These are phyloP conservation scores for Schizosaccharomyces pombe DNA, from an alignment of 805 yeast genomes.

Conservation along the genomic window DNA sequence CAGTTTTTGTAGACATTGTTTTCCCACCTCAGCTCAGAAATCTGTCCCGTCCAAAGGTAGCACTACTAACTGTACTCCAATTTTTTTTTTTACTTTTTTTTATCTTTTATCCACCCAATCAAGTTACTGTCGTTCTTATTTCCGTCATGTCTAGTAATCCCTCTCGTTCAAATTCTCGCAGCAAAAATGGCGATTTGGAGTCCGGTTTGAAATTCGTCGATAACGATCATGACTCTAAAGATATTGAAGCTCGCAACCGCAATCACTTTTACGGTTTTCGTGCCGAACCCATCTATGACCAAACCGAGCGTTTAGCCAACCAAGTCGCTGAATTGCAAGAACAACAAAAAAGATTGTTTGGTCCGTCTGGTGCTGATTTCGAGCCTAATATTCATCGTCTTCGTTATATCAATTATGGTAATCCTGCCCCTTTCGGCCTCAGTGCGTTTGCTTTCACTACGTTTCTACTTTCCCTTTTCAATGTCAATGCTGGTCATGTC, in stretches of 20 bases:
- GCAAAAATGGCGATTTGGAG: no score
- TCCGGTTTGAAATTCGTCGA: no score
- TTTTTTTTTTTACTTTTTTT: no score
- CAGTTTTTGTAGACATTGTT: no score
- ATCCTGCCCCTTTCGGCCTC: slow-evolving; percentile 44
- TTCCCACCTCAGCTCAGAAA: no score
- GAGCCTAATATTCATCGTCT: slow-evolving; percentile 40
- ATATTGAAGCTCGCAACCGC: neutral
- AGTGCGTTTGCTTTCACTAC: slow-evolving; percentile 41
- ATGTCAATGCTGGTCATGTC: slow-evolving; percentile 32
- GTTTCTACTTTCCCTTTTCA: slow-evolving; percentile 32
- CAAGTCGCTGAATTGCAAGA: neutral
- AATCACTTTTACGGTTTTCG: neutral
- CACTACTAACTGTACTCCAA: no score
- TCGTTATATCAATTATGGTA: slow-evolving; percentile 35
- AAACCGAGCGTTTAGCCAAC: neutral
- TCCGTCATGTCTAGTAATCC: no score
- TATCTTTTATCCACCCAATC: no score
- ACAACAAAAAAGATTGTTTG: slow-evolving; percentile 2
- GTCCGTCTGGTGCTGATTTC: slow-evolving; percentile 38
- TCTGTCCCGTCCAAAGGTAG: no score
- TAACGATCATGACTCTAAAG: neutral
- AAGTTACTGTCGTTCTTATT: no score
- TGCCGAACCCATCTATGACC: neutral
- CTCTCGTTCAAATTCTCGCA: no score